These are phyloP conservation scores for Leishmania guyanensis DNA, from an alignment of 208 protist genomes.

Conservation along the genomic window DNA sequence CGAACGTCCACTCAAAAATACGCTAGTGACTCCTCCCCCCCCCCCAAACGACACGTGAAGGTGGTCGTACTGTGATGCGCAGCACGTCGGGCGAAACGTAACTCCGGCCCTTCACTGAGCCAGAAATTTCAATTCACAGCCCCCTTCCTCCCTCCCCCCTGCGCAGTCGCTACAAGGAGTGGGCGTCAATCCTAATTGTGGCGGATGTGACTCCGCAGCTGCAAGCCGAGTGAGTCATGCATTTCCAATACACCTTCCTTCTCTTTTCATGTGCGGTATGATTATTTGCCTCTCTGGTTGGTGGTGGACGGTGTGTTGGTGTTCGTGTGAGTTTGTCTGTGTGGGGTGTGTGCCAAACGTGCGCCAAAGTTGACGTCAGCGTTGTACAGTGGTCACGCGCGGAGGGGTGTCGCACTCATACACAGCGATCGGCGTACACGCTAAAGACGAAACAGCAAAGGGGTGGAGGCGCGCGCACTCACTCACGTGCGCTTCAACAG, in stretches of 20 bases:
- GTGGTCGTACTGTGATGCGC: background rate
- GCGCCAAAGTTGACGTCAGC: background rate
- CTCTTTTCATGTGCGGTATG: background rate
- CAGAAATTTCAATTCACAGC: background rate
- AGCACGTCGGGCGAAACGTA: background rate
- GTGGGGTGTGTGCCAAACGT: background rate
- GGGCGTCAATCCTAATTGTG: background rate
- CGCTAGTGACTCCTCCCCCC: background rate
- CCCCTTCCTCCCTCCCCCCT: background rate
- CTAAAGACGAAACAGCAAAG: background rate
- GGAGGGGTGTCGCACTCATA: background rate
- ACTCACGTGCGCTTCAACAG: background rate
- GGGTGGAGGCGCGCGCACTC: background rate
- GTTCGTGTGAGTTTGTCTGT: background rate
- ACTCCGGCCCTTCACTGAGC: background rate
- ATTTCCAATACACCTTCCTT: background rate
- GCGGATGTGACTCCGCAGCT: background rate
- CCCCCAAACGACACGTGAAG: background rate
- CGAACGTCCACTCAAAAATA: background rate
- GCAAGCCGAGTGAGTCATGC: background rate
- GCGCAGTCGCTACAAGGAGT: background rate
- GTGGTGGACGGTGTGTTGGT: background rate
- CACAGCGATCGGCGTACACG: background rate
- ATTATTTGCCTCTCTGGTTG: background rate
- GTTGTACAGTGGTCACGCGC: background rate